Evolutionary conservation across 2,329 filamentous ascomycete species (phyloP).

Genomic region (Scortechinia acanthostroma): DNA sequence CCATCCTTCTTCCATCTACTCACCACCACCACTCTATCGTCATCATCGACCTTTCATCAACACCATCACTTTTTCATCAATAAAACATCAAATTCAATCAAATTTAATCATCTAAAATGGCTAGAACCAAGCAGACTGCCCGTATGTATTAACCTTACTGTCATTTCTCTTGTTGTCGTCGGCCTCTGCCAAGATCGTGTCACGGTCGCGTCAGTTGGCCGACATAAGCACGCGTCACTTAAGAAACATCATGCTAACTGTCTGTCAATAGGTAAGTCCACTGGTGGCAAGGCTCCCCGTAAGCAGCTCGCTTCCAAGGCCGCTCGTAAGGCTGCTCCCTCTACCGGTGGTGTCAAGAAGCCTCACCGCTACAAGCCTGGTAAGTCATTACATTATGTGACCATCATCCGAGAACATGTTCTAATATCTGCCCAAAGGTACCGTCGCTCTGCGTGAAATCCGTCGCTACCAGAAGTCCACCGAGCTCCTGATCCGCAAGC

Average conservation of each 20-base stretch:
- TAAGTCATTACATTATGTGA: background rate
- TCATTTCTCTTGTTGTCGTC: too few relatives aligned
- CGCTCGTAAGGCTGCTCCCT: constrained; percentile 94
- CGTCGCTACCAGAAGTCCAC: constrained; percentile 97
- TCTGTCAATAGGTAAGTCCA: constrained; percentile 61
- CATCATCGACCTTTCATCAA: background rate
- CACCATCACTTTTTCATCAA: constrained; percentile 1
- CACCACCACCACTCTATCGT: background rate
- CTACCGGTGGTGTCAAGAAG: constrained; percentile 96
- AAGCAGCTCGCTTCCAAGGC: constrained; percentile 99
- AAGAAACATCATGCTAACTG: background rate
- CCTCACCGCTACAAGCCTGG: constrained; percentile 59
- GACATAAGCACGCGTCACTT: background rate
- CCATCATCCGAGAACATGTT: background rate
- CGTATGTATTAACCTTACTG: background rate
- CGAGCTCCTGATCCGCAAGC: constrained; percentile 91
- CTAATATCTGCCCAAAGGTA: constrained; percentile 37
- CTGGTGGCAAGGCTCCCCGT: constrained; percentile 71
- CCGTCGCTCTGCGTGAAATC: constrained; percentile 96
- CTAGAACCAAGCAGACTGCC: constrained; percentile 1
- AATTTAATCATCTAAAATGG: background rate
- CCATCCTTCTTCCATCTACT: constrained; percentile 1
- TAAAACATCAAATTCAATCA: too few relatives aligned
- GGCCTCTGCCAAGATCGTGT: too few relatives aligned
- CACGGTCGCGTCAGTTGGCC: too few relatives aligned